Evolutionary conservation across 179 eudicot species (phyloP).

Genomic region (Camellia oleifera): DNA sequence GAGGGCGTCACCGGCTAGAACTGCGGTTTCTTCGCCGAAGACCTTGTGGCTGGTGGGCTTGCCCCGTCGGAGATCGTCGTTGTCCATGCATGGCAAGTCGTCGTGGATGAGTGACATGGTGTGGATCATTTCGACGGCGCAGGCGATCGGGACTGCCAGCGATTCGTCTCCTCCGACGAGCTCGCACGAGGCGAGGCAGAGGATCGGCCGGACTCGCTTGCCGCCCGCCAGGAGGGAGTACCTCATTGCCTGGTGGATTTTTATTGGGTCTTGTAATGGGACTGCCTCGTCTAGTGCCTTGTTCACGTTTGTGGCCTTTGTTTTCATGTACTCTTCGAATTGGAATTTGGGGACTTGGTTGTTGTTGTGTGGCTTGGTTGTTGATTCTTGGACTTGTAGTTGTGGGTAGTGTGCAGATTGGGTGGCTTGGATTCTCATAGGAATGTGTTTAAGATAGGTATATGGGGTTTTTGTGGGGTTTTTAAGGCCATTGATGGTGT

Average conservation of each 20-base stretch:
- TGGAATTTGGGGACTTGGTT: slow-evolving; percentile 20
- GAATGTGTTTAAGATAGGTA: not conserved
- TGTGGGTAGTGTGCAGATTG: not conserved
- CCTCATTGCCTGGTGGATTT: slow-evolving; percentile 59
- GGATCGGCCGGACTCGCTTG: slow-evolving; percentile 49
- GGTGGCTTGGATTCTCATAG: not conserved
- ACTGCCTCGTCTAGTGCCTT: slow-evolving; percentile 41
- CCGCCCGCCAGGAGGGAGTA: slow-evolving; percentile 62
- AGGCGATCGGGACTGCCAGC: slow-evolving; percentile 47
- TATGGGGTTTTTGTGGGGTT: not conserved
- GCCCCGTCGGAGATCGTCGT: slow-evolving; percentile 63
- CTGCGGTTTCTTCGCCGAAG: slow-evolving; percentile 50
- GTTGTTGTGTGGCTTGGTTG: not conserved
- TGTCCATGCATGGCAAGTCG: slow-evolving; percentile 69
- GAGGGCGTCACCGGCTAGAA: slow-evolving; percentile 27
- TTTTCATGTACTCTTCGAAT: slow-evolving; percentile 39
- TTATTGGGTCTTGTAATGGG: slow-evolving; percentile 37
- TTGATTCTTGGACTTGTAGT: not conserved
- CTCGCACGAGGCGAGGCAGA: slow-evolving; percentile 63
- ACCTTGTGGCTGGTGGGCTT: slow-evolving; percentile 60
- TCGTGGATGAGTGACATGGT: slow-evolving; percentile 66
- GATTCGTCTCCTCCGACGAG: slow-evolving; percentile 49
- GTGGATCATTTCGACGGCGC: slow-evolving; percentile 66
- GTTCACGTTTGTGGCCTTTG: slow-evolving; percentile 36
- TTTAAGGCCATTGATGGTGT: not conserved